Base-by-base conservation (phyloP, 1,284 basidiomycete genomes). In the Cystobasidium sp. region DNA sequence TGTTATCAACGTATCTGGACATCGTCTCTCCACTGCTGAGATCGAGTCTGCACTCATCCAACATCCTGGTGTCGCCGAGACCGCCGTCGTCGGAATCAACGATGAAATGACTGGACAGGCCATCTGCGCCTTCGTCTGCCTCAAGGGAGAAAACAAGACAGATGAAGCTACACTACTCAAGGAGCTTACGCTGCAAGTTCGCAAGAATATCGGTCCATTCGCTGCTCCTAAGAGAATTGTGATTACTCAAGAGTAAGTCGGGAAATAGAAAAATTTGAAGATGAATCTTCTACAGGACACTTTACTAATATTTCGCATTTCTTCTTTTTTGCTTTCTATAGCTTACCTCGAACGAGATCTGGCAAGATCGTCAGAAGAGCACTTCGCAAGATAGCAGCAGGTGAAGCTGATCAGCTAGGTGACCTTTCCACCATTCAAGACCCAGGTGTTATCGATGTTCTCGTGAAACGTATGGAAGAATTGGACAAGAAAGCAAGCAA, bases 11-110 rank as follows among this genome's bases (percentile, higher is more conserved):
- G 78, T 80, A 7, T 74, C 61, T 7, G 97, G 96, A 3, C 96
- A 99, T 83, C 91, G 97, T 81, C 86, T 99, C 70, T 96, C 93
- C 52, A 99, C 96, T 0, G 95, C 96, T 74, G 96, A 99, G 85
- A 96, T 99, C 78, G 96, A 99, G 85, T 93, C 91, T 6, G 95
- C 95, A 3, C 87, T 99, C 66, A 96, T 97, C 83, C 84, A 92
- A 79, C 95, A 98, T 86, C 88, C 89, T 76, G 96, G 95, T 78
- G 94, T 98, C 49, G 94, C 94, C 5, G 96, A 99, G 86, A 93
- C 95, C 0, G 95, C 94, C 62, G 94, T 96, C 37, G 92, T 97
- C 76, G 94, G 93, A 37, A 90, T 90, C 3, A 86, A 89, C 18
- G 93, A 96, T 81, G 93, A 96, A 80, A 84, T 96, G 76, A 94